Base-by-base conservation (phyloP, 805 yeast genomes). In the Yamadazyma paraphyllophila region DNA sequence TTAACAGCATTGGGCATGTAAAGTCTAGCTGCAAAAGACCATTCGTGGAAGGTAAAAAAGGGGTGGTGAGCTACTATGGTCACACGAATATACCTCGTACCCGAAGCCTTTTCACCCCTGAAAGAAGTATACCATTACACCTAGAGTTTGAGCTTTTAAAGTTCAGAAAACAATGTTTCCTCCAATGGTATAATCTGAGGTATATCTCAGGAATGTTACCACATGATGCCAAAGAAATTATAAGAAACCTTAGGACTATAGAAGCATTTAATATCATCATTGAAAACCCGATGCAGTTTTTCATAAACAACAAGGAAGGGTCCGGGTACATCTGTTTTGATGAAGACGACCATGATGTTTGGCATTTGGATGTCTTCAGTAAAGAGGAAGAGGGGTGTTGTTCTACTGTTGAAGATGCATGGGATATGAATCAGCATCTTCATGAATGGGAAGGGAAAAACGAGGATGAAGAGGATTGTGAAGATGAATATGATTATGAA, bases 1-100 rank as follows among this genome's bases (percentile, higher is more conserved):
- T 83, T 84, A 10, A 82, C 83, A 2, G 67, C 74, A 17, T 56
- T 65, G 20, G 82, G 3, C 41, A 16, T 12, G 33, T 81, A 78
- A 16, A 53, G 26, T 11, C 2, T 7, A 36, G 9, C 29, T 10
- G 12, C 26, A 36, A 25, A 26, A 37, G 32, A 37, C 40, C 32
- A 2, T 11, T 5, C 13, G 20, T 12, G 14, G 17, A n/a, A 37
- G 27, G 3, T 7, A 11, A n/a, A 14, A 12, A 11, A 37, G 17
- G 12, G 10, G 9, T 25, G 32, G 17, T 8, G 16, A 20, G 12
- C 32, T 9, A 13, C 30, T 6, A 20, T 12, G 16, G 13, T 6
- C 11, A 13, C n/a, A 37, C 16, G 13, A 29, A 4, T 29, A 29
- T n/a, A 4, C 13, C 11, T 29, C 11, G 31, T 11, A 29, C 7